Base-by-base conservation (phyloP, 2,329 filamentous ascomycete species). In the Microdochium bolleyi region DNA sequence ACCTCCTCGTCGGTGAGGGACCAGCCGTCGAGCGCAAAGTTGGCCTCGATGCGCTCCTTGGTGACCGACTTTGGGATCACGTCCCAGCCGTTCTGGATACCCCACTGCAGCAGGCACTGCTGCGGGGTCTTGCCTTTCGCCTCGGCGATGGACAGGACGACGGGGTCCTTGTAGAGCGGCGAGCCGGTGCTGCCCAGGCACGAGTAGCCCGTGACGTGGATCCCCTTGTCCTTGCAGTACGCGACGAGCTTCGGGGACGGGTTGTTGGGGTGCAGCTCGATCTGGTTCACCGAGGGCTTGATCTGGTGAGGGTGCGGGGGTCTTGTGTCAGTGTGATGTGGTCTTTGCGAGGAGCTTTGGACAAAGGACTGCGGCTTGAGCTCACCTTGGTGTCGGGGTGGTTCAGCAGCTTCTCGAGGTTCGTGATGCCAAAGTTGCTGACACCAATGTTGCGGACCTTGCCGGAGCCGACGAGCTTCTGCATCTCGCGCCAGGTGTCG, bases 21-120 rank as follows among this genome's bases (percentile, higher is more conserved):
- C 83, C 84, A 92, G 51, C 85, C 88, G 67, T 91, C 82, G 51
- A 89, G 65, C 41, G 87, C 80, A 61, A 84, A 89, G 77, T 95
- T 95, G 57, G 74, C 80, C 70, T 87, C 76, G 63, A 95, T 91
- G 44, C 89, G 81, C 51, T 75, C 76, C 59, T 83, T 79, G 59
- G 82, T 91, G 54, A 92, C 87, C 51, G 82, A 87, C 79, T 95
- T 95, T 62, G 89, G 89, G 62, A 95, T 90, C 51, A 95, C 89
- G 58, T 83, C 87, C 76, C 85, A 89, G 54, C 87, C 89, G 65
- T 90, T 84, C 67, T 88, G 82, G 52, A 95, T 73, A 58, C 89
- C 89, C 89, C 89, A 95, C 62, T 84, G 75, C 57, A 95, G 73
- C 62, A 94, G 73, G 51, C 91, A 81, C 76, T 95, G 87, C 74